A percentile compares a stretch with the other conserved stretches of the same genome.
These are phyloP conservation scores for Colletotrichum graminicola DNA, from an alignment of 2,329 filamentous ascomycete species.

Conservation along the genomic window DNA sequence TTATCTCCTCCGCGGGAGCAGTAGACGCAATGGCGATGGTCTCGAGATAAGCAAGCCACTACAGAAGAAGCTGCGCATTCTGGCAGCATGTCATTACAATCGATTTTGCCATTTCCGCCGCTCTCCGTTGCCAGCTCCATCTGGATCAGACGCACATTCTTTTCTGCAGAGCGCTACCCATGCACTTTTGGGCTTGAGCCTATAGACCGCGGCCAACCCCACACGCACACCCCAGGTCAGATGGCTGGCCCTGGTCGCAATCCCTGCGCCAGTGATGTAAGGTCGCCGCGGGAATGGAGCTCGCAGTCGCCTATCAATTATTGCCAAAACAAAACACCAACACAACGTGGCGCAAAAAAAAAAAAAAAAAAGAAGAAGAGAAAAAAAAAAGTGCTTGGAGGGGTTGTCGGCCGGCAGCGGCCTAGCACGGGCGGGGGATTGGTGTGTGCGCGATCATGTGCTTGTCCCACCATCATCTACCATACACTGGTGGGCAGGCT, in stretches of 20 bases:
- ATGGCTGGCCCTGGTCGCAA: constrained; percentile 29
- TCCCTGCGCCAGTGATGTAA: constrained; percentile 42
- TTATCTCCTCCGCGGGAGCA: constrained; percentile 7
- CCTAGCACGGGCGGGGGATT: constrained; percentile 25
- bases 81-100: not conserved
- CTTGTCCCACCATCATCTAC: constrained; percentile 36
- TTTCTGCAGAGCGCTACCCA: constrained; percentile 27
- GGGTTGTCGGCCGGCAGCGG: constrained; percentile 39
- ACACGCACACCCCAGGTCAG: constrained; percentile 39
- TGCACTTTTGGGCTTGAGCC: constrained; percentile 34
- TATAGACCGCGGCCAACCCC: constrained; percentile 35
- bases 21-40: not conserved
- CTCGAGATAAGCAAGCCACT: constrained; percentile 6
- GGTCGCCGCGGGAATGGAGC: constrained; percentile 40
- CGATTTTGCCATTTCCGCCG: constrained; percentile 28
- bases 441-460: constrained; percentile 24
- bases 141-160: constrained; percentile 9
- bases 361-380: constrained; percentile 27
- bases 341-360: constrained; percentile 7
- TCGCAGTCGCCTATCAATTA: constrained; percentile 40
- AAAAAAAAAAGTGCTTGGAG: constrained; percentile 33
- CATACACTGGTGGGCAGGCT: constrained; percentile 15
- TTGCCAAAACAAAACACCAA: constrained; percentile 36
- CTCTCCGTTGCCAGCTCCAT: not conserved
- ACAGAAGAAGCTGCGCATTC: not conserved